Evolutionary conservation across 2,329 filamentous ascomycete genomes (phyloP), one percentile per base, ranked within the genome.

Genomic region (Xylaria polymorpha): DNA sequence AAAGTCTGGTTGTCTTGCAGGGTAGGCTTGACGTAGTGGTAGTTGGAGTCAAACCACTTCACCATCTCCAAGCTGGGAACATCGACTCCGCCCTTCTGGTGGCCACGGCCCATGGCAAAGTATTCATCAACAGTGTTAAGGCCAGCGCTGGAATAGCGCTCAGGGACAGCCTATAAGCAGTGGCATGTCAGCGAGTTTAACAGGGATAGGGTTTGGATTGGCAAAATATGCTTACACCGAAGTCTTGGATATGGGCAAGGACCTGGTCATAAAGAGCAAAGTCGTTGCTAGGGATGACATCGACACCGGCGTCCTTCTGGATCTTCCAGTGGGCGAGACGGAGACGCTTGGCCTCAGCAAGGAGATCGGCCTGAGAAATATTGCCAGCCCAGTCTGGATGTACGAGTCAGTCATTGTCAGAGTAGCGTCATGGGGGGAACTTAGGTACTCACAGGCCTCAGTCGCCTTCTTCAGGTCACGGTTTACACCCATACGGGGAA

Each of bases 11-110:
- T 92, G 86, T 98, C 91, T 85, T 98, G 94, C 76, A 99, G 90
- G 72, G 96, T 98, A 74, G 96, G 96, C 91, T 98, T 98, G 86
- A 98, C 96, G 84, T 99, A 99, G 90, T 98, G 96, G 91, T 99
- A 99, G 92, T 99, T 99, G 75, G 94, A 97, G 89, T 99, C 96
- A 82, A 99, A 99, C 96, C 96, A 99, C 89, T 99, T 99, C 79
- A 99, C 96, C 96, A 99, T 99, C 89, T 99, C 96, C 84, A 97
- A 87, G 80, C 88, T 89, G 77, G 95, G 94, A 75, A 98, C 96
- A 84, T 99, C 96, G 77, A 98, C 88, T 83, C 93, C 90, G 80
- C 91, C 90, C 90, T 94, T 97, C 86, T 99, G 96, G 86, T 97
- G 94, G 81, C 96, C 96, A 91, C 96, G 93, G 80, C 96, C 96